Conservation (phyloP, 2,329 filamentous ascomycete species). For the Colletotrichum scovillei region DNA sequence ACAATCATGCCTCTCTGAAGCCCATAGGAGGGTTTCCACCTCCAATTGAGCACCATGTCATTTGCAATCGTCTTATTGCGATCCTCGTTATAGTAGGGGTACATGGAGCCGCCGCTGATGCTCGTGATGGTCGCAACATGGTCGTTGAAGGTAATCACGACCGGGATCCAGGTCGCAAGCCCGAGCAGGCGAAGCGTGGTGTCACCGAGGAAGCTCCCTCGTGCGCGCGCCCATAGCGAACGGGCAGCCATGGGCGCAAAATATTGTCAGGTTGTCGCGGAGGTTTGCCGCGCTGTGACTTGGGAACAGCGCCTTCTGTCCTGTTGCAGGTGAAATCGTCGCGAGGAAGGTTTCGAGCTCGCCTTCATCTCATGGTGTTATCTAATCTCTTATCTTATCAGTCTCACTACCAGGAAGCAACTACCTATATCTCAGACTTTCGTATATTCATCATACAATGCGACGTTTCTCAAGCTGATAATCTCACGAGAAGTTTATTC, state of each 20-base stretch:
- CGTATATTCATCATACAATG: too few relatives aligned
- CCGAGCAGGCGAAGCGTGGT: conserved; percentile 47
- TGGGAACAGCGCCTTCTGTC: neutral
- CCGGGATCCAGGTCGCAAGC: conserved; percentile 71
- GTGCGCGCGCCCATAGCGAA: conserved; percentile 32
- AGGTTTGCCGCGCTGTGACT: neutral
- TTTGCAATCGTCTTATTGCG: conserved; percentile 65
- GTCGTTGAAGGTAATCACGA: conserved; percentile 70
- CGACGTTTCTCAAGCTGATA: too few relatives aligned
- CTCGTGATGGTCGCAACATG: conserved; percentile 68
- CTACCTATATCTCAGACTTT: too few relatives aligned
- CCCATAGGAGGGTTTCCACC: conserved; percentile 66
- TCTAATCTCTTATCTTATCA: conserved; percentile 27
- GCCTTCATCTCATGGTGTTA: conserved; percentile 6
- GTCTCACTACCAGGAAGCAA: neutral
- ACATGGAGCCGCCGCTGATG: conserved; percentile 78
- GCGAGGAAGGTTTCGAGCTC: conserved; percentile 21
- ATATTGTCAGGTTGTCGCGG: neutral
- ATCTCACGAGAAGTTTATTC: too few relatives aligned
- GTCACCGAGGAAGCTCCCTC: conserved; percentile 43
- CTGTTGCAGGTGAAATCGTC: neutral
- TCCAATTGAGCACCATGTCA: conserved; percentile 70
- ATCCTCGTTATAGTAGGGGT: conserved; percentile 78
- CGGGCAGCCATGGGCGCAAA: conserved; percentile 32
- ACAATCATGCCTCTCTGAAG: conserved; percentile 80